A percentile compares a stretch with the other conserved stretches of the same genome.
Conservation (phyloP, 345 rosid species). For the Zanthoxylum bungeanum region DNA sequence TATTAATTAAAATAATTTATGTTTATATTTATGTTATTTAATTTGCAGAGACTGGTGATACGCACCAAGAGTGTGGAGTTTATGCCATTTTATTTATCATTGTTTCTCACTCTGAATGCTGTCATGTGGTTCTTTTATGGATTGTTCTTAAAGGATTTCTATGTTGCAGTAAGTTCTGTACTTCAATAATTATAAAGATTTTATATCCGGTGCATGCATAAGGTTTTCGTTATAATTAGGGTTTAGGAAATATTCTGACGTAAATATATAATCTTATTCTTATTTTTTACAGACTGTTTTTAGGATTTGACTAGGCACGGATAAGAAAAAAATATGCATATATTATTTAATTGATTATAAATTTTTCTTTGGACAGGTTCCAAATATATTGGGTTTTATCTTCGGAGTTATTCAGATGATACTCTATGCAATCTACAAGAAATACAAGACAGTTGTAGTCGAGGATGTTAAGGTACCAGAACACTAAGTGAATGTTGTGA, state of each 20-base stretch:
- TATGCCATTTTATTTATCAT: constrained; percentile 35
- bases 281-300: no score
- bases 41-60: constrained; percentile 32
- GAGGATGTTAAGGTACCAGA: not conserved
- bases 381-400: constrained; percentile 27
- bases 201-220: no score
- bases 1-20: no score
- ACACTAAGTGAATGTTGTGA: constrained; percentile 1
- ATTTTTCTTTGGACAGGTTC: constrained; percentile 12
- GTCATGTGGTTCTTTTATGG: constrained; percentile 36
- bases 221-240: no score
- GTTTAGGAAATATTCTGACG: no score
- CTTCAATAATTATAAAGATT: not conserved
- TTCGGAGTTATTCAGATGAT: constrained; percentile 31
- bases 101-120: constrained; percentile 32
- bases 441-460: not conserved
- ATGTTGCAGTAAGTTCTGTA: constrained; percentile 30
- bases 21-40: no score
- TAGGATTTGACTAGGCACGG: no score
- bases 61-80: constrained; percentile 43
- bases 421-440: constrained; percentile 21
- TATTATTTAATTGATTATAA: not conserved
- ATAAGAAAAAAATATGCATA: no score
- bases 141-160: constrained; percentile 25
- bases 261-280: no score